Evolutionary conservation across 352 stramenopile species (phyloP).

Genomic region (Phytopythium mirpurense): DNA sequence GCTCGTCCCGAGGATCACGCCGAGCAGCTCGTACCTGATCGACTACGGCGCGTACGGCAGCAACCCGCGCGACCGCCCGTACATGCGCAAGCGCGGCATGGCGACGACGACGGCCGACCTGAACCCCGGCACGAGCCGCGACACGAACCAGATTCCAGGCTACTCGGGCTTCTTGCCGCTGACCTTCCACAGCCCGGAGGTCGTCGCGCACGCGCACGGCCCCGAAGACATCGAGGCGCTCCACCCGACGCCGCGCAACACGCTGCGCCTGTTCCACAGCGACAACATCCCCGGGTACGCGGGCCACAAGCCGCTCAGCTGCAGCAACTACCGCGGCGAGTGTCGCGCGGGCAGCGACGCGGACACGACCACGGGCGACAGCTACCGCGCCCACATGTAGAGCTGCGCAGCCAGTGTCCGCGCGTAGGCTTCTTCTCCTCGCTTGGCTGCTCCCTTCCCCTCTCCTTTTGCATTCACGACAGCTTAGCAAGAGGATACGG

Average conservation of each 20-base stretch:
- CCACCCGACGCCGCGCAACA: constrained; percentile 28
- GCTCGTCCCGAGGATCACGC: constrained; percentile 55
- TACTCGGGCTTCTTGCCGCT: constrained; percentile 70
- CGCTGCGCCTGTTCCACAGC: constrained; percentile 68
- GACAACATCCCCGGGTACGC: constrained; percentile 84
- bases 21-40: constrained; percentile 61
- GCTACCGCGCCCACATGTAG: constrained; percentile 56
- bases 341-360: constrained; percentile 52
- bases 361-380: constrained; percentile 54
- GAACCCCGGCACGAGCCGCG: constrained; percentile 54
- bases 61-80: constrained; percentile 52
- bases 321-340: constrained; percentile 74
- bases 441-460: neutral
- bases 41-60: constrained; percentile 71
- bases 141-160: constrained; percentile 79
- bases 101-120: constrained; percentile 73
- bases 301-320: constrained; percentile 71
- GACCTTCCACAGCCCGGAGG: constrained; percentile 52
- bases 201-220: constrained; percentile 49
- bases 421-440: neutral
- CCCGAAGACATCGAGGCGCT: constrained; percentile 15
- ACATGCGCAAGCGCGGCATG: constrained; percentile 76
- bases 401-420: constrained; percentile 1
- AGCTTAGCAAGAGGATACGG: constrained; percentile 1
- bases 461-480: constrained; percentile 6